Conservation (phyloP, 2,329 filamentous ascomycete genomes). For the Pseudopyrenochaeta lycopersici region DNA sequence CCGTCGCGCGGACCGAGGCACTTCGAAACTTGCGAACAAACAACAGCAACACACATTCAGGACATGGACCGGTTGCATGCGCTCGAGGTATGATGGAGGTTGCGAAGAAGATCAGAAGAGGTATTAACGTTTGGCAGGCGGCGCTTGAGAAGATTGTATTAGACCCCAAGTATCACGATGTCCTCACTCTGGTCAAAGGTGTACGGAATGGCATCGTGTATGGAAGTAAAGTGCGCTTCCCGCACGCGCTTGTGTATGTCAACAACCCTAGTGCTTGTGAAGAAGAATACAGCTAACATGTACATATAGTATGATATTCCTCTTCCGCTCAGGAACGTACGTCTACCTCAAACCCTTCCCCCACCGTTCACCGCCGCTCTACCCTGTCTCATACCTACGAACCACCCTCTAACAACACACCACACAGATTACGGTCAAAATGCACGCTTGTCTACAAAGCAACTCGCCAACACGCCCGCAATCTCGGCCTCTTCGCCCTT, state of each 20-base stretch:
- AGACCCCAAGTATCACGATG: slow-evolving; percentile 84
- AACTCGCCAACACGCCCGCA: slow-evolving; percentile 88
- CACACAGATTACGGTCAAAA: slow-evolving; percentile 76
- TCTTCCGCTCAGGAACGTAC: slow-evolving; percentile 91
- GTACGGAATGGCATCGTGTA: slow-evolving; percentile 97
- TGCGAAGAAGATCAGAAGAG: not conserved
- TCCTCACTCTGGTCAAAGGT: slow-evolving; percentile 87
- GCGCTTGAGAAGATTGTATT: slow-evolving; percentile 79
- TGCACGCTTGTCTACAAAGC: slow-evolving; percentile 79
- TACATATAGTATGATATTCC: slow-evolving; percentile 83
- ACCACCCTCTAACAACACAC: slow-evolving; percentile 8
- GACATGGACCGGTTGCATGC: slow-evolving; percentile 45
- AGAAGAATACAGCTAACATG: slow-evolving; percentile 4
- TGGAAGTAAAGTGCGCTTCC: slow-evolving; percentile 96
- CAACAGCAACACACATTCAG: slow-evolving; percentile 4
- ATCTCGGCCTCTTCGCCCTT: slow-evolving; percentile 88
- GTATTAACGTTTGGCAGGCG: slow-evolving; percentile 58
- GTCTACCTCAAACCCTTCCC: slow-evolving; percentile 41
- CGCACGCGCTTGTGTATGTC: slow-evolving; percentile 86
- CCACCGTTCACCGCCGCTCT: not conserved
- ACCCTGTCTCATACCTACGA: not conserved
- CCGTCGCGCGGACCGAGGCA: slow-evolving; percentile 37
- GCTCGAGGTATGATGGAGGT: slow-evolving; percentile 34
- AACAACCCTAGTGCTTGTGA: not conserved
- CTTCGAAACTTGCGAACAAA: slow-evolving; percentile 14